These are phyloP conservation scores for Eucalyptus brandiana DNA, from an alignment of 345 rosid genomes.

Conservation along the genomic window DNA sequence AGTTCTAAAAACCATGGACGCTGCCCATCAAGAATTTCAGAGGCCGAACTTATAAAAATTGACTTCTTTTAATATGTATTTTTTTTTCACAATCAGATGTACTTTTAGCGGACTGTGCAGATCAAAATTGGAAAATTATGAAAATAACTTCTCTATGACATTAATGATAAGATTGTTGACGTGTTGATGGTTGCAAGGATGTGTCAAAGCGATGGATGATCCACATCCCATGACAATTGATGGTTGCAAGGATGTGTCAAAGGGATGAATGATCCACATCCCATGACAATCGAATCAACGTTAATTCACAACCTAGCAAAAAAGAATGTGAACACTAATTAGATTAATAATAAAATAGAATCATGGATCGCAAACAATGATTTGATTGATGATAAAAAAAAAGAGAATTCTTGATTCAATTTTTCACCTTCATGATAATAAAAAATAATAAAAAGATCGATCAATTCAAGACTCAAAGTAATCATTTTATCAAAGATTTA, in stretches of 20 bases:
- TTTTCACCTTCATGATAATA: too few relatives aligned
- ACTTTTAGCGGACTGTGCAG: fast-evolving
- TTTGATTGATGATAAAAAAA: too few relatives aligned
- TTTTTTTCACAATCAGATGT: not conserved
- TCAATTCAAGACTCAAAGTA: too few relatives aligned
- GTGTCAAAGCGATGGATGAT: too few relatives aligned
- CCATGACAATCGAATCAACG: too few relatives aligned
- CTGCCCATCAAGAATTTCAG: not conserved
- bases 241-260: not conserved
- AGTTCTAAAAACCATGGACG: not conserved
- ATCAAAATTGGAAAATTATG: not conserved
- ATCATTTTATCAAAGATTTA: too few relatives aligned
- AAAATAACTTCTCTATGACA: not conserved
- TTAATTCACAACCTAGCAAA: too few relatives aligned
- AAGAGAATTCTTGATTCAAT: too few relatives aligned
- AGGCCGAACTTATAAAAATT: not conserved
- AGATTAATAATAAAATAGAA: not conserved
- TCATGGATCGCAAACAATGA: too few relatives aligned
- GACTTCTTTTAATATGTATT: not conserved
- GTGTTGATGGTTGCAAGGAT: not conserved
- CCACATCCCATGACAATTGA: not conserved
- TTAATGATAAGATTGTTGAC: not conserved
- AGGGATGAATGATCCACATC: not conserved
- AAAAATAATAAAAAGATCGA: too few relatives aligned
- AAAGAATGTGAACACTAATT: too few relatives aligned